Evolutionary conservation across 129 eudicot species (phyloP).

Genomic region (Flaveria bidentis): DNA sequence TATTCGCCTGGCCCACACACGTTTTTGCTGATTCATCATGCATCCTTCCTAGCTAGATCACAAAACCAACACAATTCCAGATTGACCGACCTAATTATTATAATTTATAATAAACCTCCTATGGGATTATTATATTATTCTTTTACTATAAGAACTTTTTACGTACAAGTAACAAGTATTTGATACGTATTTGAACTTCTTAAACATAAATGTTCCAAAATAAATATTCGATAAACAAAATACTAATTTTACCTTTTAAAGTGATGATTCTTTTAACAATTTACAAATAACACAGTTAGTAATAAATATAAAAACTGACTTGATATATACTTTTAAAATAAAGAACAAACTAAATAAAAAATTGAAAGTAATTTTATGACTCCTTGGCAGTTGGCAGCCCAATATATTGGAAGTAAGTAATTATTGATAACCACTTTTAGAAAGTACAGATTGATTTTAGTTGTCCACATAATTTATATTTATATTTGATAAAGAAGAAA

Average conservation of each 20-base stretch:
- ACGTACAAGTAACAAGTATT: not conserved
- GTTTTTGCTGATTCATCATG: constrained; percentile 31
- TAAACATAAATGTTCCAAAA: not conserved
- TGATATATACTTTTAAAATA: not conserved
- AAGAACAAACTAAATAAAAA: not conserved
- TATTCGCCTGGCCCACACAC: constrained; percentile 34
- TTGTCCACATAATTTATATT: not conserved
- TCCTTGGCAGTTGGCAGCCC: not conserved
- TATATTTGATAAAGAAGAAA: constrained; percentile 23
- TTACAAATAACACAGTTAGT: no score
- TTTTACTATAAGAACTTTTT: not conserved
- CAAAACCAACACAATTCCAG: constrained; percentile 3
- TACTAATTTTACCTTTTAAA: not conserved
- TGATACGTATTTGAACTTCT: not conserved
- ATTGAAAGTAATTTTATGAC: not conserved
- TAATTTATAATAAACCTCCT: not conserved
- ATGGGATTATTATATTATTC: constrained; percentile 5
- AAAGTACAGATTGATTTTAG: not conserved
- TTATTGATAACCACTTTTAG: not conserved
- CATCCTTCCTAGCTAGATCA: constrained; percentile 27
- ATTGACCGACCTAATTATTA: constrained; percentile 22
- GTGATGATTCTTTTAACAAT: not conserved
- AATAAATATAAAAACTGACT: no score
- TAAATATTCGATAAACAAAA: not conserved
- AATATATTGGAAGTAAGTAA: constrained; percentile 10